Evolutionary conservation across 106 monocot genomes (phyloP), one percentile per base, ranked within the genome.

Genomic region (Acorus gramineus): DNA sequence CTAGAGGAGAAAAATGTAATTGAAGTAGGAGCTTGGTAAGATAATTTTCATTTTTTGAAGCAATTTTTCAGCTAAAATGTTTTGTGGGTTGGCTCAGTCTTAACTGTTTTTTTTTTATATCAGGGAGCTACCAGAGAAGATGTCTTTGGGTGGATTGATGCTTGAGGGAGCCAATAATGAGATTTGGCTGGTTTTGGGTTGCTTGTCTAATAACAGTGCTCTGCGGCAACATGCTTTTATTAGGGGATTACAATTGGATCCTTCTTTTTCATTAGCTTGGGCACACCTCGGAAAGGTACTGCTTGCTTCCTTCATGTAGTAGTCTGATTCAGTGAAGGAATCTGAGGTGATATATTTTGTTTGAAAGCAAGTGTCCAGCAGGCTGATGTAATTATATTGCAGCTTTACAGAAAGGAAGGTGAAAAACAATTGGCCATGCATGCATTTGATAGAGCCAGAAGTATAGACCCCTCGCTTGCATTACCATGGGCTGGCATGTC

Each of bases 401-500:
- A 86, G 98, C 76, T 85, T 62, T 91, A 98, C 64, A 79, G 85
- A 63, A 77, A 77, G 6, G 59, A 77, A 76, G 82, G 87, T 63
- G 85, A 98, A 62, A 79, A 71, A 49, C 74, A 83, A 50, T 67
- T 98, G 64, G 78, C 98, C 53, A 75, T 48, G 51, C 75, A 85
- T 81, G 85, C 91, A 71, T 88, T 86, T 77, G 87, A 98, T 85
- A 87, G 50, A 67, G 91, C 98, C 64, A 78, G 98, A 88, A 98
- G 98, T 67, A 85, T 92, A 65, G 85, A 98, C 71, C 98, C 91
- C 42, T 88, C 91, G 44, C 70, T 98, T 58, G 88, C 98, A 71
- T 75, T 98, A 77, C 85, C 98, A 60, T 98, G 98, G 98, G 98
- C 98, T 63, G 88, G 91, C 46, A 91, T 98, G 87, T 69, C 98